Evolutionary conservation across 1,284 basidiomycete genomes (phyloP).

Genomic region (Puccinia triticina): DNA sequence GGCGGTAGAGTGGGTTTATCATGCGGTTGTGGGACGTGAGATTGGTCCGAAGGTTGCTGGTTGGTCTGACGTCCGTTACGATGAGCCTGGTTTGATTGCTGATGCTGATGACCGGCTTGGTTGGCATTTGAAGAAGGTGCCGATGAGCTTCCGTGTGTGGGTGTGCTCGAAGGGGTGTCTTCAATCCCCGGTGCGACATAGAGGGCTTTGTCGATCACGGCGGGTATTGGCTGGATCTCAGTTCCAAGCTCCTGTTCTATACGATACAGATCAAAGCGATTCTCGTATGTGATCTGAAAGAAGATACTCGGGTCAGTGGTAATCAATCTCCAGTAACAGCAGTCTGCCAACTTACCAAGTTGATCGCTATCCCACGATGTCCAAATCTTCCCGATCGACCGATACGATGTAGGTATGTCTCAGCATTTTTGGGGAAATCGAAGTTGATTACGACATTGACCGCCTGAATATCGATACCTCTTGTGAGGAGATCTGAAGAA

Average conservation of each 20-base stretch:
- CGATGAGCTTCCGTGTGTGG: constrained; percentile 17
- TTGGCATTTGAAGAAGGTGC: background rate
- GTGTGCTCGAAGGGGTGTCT: constrained; percentile 26
- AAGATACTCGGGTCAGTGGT: background rate
- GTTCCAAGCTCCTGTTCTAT: constrained; percentile 98
- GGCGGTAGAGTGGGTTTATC: constrained; percentile 51
- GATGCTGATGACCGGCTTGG: constrained; percentile 11
- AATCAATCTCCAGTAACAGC: background rate
- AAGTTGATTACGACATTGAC: constrained; percentile 99
- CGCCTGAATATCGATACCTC: constrained; percentile 99
- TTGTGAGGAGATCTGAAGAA: constrained; percentile 80
- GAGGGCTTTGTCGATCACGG: constrained; percentile 84
- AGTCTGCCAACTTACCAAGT: constrained; percentile 69
- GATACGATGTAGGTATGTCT: constrained; percentile 96
- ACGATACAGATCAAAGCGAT: constrained; percentile 93
- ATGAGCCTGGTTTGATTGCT: constrained; percentile 18
- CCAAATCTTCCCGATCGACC: constrained; percentile 97
- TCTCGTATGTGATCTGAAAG: constrained; percentile 71
- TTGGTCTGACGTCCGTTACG: constrained; percentile 31
- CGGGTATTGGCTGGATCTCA: constrained; percentile 94
- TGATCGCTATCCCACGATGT: constrained; percentile 95
- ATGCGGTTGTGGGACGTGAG: constrained; percentile 34
- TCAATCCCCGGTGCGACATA: constrained; percentile 71
- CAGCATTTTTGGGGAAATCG: constrained; percentile 97
- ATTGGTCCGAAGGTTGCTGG: constrained; percentile 22